Conservation (phyloP, 1,284 basidiomycete species). For the Caloboletus inedulis region DNA sequence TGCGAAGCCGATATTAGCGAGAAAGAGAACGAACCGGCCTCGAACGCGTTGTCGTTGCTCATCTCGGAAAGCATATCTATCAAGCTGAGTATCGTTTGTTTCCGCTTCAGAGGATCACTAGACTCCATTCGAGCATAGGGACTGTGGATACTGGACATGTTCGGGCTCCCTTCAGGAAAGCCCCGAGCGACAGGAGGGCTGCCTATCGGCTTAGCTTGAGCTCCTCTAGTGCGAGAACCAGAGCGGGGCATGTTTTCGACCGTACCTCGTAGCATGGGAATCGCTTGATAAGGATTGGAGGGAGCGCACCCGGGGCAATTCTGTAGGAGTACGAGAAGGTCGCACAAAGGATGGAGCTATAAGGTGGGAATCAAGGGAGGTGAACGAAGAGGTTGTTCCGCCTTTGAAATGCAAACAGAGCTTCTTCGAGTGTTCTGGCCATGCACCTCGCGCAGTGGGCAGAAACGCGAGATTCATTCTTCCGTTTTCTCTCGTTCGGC, state of each 20-base stretch:
- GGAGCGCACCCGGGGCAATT: conserved; percentile 24
- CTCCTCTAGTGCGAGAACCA: conserved; percentile 29
- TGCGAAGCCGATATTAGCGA: background rate
- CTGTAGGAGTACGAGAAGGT: conserved; percentile 19
- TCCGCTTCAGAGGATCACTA: conserved; percentile 39
- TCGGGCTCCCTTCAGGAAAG: conserved; percentile 34
- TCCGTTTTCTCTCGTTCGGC: conserved; percentile 30
- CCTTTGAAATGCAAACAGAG: conserved; percentile 36
- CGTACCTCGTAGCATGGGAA: conserved; percentile 35
- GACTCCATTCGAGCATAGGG: conserved; percentile 32
- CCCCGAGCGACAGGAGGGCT: conserved; percentile 23
- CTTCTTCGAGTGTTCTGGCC: conserved; percentile 37
- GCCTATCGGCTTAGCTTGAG: conserved; percentile 28
- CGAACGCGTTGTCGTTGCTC: conserved; percentile 48
- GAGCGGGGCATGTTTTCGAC: conserved; percentile 27
- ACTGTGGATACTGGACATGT: conserved; percentile 24
- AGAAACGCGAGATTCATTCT: conserved; percentile 39
- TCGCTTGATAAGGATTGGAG: conserved; percentile 24
- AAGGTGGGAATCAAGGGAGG: conserved; percentile 31
- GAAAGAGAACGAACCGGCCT: conserved; percentile 37
- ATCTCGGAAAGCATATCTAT: conserved; percentile 62
- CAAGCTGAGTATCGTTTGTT: conserved; percentile 61
- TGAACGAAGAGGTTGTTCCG: conserved; percentile 27
- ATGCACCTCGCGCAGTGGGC: conserved; percentile 35
- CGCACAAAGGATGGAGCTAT: conserved; percentile 26